Conservation (phyloP, 2,329 filamentous ascomycete species). For the Aureobasidium mangrovei region DNA sequence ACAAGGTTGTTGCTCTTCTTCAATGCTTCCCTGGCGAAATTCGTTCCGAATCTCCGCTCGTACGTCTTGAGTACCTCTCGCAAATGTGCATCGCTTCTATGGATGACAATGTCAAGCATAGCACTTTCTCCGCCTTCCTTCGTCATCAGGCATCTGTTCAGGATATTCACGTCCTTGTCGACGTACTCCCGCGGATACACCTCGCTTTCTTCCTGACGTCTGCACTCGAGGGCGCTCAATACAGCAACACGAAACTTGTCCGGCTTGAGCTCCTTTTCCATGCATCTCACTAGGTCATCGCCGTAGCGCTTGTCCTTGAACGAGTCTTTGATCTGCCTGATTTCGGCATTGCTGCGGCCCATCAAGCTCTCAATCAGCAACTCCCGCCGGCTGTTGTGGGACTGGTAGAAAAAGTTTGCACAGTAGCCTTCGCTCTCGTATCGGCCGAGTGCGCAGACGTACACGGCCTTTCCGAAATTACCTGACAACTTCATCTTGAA, state of each 20-base stretch:
- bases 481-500: conserved; percentile 71
- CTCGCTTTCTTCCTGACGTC: conserved; percentile 73
- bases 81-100: conserved; percentile 72
- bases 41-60: conserved; percentile 61
- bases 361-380: conserved; percentile 88
- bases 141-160: conserved; percentile 62
- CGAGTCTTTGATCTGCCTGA: conserved; percentile 72
- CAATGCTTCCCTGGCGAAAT: conserved; percentile 82
- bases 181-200: conserved; percentile 47
- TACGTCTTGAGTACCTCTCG: conserved; percentile 71
- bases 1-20: conserved; percentile 86
- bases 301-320: conserved; percentile 90
- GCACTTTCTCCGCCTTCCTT: conserved; percentile 72
- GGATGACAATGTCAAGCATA: conserved; percentile 78
- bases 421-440: conserved; percentile 96
- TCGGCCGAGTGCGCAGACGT: conserved; percentile 76
- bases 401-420: conserved; percentile 97
- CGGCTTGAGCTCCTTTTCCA: conserved; percentile 85
- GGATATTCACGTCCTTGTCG: conserved; percentile 58
- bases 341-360: conserved; percentile 81
- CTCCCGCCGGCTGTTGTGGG: conserved; percentile 73
- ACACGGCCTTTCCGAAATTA: conserved; percentile 81
- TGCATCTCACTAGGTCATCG: conserved; percentile 72
- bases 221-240: conserved; percentile 71
- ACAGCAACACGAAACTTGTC: conserved; percentile 94